These are phyloP conservation scores for Dictyostelium firmibasis DNA, from an alignment of 78 protist genomes.

Conservation along the genomic window DNA sequence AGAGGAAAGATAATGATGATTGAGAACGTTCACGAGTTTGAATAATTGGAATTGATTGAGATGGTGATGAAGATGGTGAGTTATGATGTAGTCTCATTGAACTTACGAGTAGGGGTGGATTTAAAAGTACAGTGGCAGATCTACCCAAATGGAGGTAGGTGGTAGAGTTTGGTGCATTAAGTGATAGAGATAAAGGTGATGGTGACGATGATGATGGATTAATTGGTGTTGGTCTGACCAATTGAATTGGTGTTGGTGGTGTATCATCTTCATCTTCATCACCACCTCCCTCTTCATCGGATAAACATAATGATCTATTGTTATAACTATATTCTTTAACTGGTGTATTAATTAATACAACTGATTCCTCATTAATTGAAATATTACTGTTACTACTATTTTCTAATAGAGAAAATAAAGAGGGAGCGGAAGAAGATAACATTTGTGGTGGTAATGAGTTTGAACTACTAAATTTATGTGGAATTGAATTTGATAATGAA, in stretches of 20 bases:
- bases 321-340: background rate
- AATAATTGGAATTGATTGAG: background rate
- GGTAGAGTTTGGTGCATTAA: background rate
- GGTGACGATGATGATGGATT: background rate
- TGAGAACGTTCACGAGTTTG: background rate
- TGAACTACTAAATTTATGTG: background rate
- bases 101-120: background rate
- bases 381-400: background rate
- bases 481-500: background rate
- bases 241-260: conserved; percentile 12
- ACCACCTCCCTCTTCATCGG: background rate
- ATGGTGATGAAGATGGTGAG: background rate
- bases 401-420: background rate
- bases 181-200: background rate
- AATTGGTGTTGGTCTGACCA: background rate
- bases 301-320: background rate
- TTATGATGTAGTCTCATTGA: background rate
- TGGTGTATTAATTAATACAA: background rate
- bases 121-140: background rate
- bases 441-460: background rate
- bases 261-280: background rate
- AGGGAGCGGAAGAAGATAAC: background rate
- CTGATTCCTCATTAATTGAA: background rate
- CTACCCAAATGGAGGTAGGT: background rate
- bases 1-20: background rate